Base-by-base conservation (phyloP, 1,284 basidiomycete species). In the Trametes hirsuta region DNA sequence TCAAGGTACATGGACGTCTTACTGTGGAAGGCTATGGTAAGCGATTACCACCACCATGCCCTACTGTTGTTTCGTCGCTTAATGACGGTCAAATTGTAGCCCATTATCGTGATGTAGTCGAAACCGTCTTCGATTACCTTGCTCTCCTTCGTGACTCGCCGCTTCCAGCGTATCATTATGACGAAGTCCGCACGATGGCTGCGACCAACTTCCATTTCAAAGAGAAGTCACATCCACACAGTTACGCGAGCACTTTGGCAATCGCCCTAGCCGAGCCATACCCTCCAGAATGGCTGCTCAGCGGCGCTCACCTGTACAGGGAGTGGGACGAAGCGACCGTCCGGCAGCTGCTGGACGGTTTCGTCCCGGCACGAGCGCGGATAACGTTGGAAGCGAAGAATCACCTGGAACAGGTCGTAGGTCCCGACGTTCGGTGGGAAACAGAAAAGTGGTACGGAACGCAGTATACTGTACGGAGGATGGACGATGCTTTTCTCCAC, bases 171-270 rank as follows among this genome's bases (percentile, higher is more conserved):
- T 81, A 80, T 70, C 79, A 82, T 46, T 87, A 83, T 71, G 71
- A 80, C 39, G 87, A 91, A 70, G 79, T 85, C 58, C 77, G 79
- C 46, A 74, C 79, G 50, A 79, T 90, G 54, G 78, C 82, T 25
- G 77, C 81, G 37, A 82, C 87, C 54, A 75, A 76, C 10, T 91
- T 88, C 79, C 75, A 78, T 24, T 90, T 87, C 71, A 80, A 81
- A 61, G 86, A 90, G 68, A 83, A 86, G 70, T 52, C 53, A 21
- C 66, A 69, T 53, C 72, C 72, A 6, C 71, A 72, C 47, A 50
- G 55, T 2, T 71, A 70, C 50, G 70, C 64, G 10, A 52, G 54
- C 8, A 42, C 53, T 36, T 60, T 73, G 2, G 60, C 69, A 8
- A 55, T 47, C 47, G 41, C 61, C 8, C 60, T 71, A 15, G 50